Conservation (phyloP, 75 land plant genomes). For the Cunninghamia lanceolata region DNA sequence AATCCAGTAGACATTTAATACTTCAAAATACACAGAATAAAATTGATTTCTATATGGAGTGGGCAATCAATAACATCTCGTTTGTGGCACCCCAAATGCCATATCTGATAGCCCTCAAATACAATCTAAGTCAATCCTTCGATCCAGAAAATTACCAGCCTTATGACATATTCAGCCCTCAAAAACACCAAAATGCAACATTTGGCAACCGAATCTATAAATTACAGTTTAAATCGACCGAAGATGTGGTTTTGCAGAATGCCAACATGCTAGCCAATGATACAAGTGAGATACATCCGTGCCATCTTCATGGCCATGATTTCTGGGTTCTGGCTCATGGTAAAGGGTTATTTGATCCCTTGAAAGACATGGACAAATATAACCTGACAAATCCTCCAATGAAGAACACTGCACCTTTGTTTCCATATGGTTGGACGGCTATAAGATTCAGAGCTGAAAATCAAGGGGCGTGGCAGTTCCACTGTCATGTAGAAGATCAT, state of each 20-base stretch:
- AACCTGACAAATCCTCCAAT: constrained; percentile 74
- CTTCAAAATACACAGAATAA: constrained; percentile 83
- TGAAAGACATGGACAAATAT: constrained; percentile 29
- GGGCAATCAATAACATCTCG: constrained; percentile 91
- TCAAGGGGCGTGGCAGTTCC: constrained; percentile 80
- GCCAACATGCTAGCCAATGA: constrained; percentile 37
- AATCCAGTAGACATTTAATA: constrained; percentile 28
- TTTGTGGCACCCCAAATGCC: constrained; percentile 61
- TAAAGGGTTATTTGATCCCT: constrained; percentile 47
- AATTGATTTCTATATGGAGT: constrained; percentile 57
- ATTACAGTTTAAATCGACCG: constrained; percentile 44
- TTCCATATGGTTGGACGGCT: constrained; percentile 81
- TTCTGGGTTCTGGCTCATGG: constrained; percentile 92
- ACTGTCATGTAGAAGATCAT: constrained; percentile 81
- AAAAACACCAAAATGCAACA: constrained; percentile 38
- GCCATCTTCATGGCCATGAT: constrained; percentile 95
- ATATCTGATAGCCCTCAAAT: constrained; percentile 57
- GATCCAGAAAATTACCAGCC: constrained; percentile 44
- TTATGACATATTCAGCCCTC: constrained; percentile 30
- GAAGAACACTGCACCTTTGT: constrained; percentile 66
- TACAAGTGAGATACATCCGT: constrained; percentile 86
- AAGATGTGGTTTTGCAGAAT: constrained; percentile 71
- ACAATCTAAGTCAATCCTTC: constrained; percentile 28
- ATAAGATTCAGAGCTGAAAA: constrained; percentile 73
- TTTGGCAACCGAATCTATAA: constrained; percentile 39